Base-by-base conservation (phyloP, 148 eudicot species). In the Camellia japonica region DNA sequence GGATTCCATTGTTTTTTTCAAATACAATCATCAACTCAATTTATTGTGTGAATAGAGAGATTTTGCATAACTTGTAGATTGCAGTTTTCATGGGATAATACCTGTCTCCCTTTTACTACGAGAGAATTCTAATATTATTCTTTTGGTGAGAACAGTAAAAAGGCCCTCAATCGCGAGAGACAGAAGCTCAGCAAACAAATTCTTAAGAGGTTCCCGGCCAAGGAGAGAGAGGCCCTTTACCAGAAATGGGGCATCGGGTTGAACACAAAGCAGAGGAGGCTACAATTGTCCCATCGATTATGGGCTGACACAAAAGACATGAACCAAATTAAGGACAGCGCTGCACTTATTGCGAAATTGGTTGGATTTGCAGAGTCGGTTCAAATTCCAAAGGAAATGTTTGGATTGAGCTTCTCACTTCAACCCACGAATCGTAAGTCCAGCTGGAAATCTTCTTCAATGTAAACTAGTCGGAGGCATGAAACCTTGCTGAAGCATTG, bases 351-450 rank as follows among this genome's bases (percentile, higher is more conserved):
- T 42, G 97, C 96, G 7, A 97, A 87, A 80, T 80, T 97, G 61
- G 91, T 88, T 19, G 98, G 94, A 71, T 87, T 95, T 66, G 78
- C 81, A 7, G 89, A 90, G 54, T 87, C 86, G 58, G 83, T 80
- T 75, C 85, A 91, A 56, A 87, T 89, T 6, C 92, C 95, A 0
- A 94, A 97, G 82, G 98, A 94, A 82, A 90, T 91, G 88, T 91
- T 97, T 30, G 99, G 94, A 77, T 90, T 94, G 1, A 94, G 87
- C 80, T 76, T 91, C 78, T 55, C 86, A 16, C 84, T 87, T 1
- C 89, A 76, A 80, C 67, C 86, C n/a, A 46, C 82, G 73, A 63
- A 78, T 64, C 84, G 86, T 77, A 84, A 47, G 80, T 88, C 97
- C 16, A 23, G 30, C 30, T 23, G 30, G 30, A 23, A 23, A 23